Percentiles rank a stretch among this genome's conserved stretches.
These are phyloP conservation scores for Larix kaempferi DNA, from an alignment of 75 land plant genomes.

Conservation along the genomic window DNA sequence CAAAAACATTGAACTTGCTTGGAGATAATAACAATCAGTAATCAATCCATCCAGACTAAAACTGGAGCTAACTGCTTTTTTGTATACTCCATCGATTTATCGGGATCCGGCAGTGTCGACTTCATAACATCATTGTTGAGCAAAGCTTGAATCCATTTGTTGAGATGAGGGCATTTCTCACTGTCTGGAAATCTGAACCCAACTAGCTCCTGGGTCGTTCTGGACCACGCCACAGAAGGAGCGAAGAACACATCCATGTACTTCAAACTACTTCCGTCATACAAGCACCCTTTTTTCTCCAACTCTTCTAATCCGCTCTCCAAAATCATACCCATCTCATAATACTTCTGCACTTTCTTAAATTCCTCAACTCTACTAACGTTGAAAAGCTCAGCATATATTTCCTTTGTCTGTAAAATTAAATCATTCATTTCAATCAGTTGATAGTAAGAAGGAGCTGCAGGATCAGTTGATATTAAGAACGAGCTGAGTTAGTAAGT, in stretches of 20 bases:
- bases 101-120: background rate
- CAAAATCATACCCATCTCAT: background rate
- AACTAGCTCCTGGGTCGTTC: background rate
- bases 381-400: too few species aligned
- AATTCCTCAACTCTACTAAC: too few species aligned
- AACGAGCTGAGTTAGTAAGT: too few species aligned
- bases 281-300: background rate
- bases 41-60: too few species aligned
- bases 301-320: background rate
- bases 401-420: too few species aligned
- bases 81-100: background rate
- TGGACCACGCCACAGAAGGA: background rate
- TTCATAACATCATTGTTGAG: background rate
- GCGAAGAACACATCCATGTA: conserved; percentile 2
- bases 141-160: background rate
- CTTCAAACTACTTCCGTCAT: background rate
- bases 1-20: too few species aligned
- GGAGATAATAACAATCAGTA: too few species aligned
- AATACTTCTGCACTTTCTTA: background rate
- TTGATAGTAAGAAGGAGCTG: too few species aligned
- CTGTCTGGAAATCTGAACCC: background rate
- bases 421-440: too few species aligned
- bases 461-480: too few species aligned
- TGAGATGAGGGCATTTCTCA: background rate
- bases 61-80: background rate